These are phyloP conservation scores for Athelia sp. DNA, from an alignment of 1,284 basidiomycete genomes.

Conservation along the genomic window DNA sequence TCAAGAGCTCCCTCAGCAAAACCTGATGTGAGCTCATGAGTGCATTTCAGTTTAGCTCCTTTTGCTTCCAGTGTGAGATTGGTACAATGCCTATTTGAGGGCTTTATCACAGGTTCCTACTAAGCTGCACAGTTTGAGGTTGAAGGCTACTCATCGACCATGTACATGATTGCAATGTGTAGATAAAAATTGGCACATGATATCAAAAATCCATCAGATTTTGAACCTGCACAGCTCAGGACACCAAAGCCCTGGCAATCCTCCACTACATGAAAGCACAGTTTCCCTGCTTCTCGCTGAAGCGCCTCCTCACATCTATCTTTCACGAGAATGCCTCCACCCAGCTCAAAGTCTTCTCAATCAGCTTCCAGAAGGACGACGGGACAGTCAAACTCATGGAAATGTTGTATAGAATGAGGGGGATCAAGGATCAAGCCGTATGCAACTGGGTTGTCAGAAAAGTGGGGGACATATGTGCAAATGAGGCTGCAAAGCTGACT, in stretches of 20 bases:
- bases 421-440: neutral
- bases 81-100: too few relatives aligned
- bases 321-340: neutral
- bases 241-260: neutral
- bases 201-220: too few relatives aligned
- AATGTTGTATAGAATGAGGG: neutral
- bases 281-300: neutral
- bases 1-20: too few relatives aligned
- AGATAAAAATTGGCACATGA: too few relatives aligned
- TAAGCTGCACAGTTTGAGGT: too few relatives aligned
- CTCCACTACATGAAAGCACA: neutral
- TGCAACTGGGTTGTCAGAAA: conserved; percentile 6
- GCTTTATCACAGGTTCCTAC: too few relatives aligned
- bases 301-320: neutral
- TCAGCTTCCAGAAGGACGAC: neutral
- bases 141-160: too few relatives aligned
- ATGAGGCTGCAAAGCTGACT: conserved; percentile 7
- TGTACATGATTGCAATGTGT: too few relatives aligned
- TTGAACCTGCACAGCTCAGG: neutral
- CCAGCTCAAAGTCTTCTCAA: neutral
- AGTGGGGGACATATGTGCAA: conserved; percentile 5
- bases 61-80: too few relatives aligned
- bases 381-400: neutral
- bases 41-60: too few relatives aligned
- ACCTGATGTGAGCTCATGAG: too few relatives aligned